Evolutionary conservation across 306 rosid genomes (phyloP).

Genomic region (Benincasa hispida): DNA sequence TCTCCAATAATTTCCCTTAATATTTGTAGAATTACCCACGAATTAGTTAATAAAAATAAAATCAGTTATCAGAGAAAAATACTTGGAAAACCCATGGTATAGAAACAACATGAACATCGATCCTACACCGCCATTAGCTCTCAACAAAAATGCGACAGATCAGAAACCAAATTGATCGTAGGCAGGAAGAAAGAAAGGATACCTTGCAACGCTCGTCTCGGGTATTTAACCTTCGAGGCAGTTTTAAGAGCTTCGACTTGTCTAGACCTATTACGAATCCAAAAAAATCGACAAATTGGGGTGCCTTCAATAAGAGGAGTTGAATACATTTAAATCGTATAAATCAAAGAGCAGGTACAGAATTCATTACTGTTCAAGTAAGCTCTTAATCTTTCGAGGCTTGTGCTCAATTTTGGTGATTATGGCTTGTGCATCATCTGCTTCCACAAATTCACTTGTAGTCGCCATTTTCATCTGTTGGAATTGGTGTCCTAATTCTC

Average conservation of each 20-base stretch:
- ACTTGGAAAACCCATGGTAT: too few species aligned
- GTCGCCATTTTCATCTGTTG: conserved; percentile 66
- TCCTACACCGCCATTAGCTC: too few species aligned
- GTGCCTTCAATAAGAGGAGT: not conserved
- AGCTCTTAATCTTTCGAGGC: conserved; percentile 83
- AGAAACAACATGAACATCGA: too few species aligned
- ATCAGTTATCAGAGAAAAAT: too few species aligned
- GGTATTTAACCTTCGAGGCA: conserved; percentile 90
- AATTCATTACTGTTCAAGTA: conserved; percentile 63
- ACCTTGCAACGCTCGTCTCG: conserved; percentile 93
- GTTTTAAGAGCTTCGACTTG: conserved; percentile 91
- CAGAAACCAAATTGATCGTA: too few species aligned
- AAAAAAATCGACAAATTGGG: not conserved
- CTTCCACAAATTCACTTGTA: conserved; percentile 46
- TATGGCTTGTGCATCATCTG: conserved; percentile 86
- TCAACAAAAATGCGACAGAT: too few species aligned
- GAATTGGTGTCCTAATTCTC: too few species aligned
- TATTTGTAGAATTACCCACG: not conserved
- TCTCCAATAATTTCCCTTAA: not conserved
- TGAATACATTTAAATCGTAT: not conserved
- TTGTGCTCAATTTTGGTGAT: conserved; percentile 88
- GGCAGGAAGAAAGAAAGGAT: not conserved
- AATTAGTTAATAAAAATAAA: not conserved
- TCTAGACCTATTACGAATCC: conserved; percentile 37
- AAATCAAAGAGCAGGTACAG: not conserved